phyloP scores from a whole-genome alignment of 495 filamentous ascomycete genomes.

The Penicillium soppii region DNA sequence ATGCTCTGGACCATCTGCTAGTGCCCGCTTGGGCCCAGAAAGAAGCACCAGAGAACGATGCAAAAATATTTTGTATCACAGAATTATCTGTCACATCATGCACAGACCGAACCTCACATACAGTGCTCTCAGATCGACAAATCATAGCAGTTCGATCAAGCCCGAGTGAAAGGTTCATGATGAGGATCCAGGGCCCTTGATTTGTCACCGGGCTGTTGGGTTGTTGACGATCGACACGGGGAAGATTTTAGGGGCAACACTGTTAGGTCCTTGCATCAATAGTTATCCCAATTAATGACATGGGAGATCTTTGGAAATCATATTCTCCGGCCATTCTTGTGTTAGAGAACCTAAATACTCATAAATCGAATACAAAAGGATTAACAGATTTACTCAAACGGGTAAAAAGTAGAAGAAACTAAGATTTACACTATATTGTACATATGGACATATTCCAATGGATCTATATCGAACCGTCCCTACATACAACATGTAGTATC shows the following conservation, averaged over 20 bases:
- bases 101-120: conserved; percentile 25
- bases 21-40: conserved; percentile 7
- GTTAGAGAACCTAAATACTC: conserved; percentile 19
- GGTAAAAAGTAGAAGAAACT: not conserved
- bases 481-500: not conserved
- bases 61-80: conserved; percentile 7
- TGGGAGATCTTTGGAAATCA: not conserved
- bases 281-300: conserved; percentile 23
- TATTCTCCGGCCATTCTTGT: conserved; percentile 16
- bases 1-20: conserved; percentile 7
- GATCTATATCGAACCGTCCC: not conserved
- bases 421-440: conserved; percentile 10
- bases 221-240: conserved; percentile 38
- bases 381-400: not conserved
- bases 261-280: conserved; percentile 44
- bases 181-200: conserved; percentile 32
- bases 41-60: conserved; percentile 12
- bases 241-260: conserved; percentile 21
- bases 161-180: conserved; percentile 17
- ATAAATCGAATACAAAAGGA: conserved; percentile 1
- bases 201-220: conserved; percentile 40
- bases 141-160: conserved; percentile 28
- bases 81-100: conserved; percentile 41
- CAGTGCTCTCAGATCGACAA: conserved; percentile 27
- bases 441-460: conserved; percentile 19